phyloP scores from a whole-genome alignment of 208 protist species.

The Trypanosoma mega region DNA sequence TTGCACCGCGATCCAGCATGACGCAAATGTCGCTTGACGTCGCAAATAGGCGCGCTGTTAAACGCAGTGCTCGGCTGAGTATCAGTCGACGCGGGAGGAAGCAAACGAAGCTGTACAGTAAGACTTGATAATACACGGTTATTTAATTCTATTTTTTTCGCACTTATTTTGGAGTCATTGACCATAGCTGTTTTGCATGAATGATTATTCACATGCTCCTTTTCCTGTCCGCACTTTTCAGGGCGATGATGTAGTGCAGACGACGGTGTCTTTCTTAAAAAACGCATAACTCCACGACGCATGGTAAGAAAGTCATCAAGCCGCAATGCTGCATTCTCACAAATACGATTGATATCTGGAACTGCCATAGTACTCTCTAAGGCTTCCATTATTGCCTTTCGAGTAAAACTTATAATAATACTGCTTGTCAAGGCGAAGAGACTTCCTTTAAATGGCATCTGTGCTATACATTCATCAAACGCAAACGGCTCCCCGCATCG shows the following conservation, averaged over 20 bases:
- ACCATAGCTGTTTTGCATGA: too few species aligned
- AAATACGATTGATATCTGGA: background rate
- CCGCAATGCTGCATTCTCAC: background rate
- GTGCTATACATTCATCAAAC: conserved; percentile 54
- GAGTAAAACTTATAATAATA: conserved; percentile 40
- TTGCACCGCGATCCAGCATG: background rate
- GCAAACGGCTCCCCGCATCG: conserved; percentile 33
- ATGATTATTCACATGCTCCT: too few species aligned
- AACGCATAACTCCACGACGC: background rate
- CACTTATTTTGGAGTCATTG: background rate
- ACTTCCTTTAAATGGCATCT: conserved; percentile 25
- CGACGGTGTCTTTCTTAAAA: background rate
- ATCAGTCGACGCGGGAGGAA: background rate
- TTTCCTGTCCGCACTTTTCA: background rate
- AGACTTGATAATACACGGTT: conserved; percentile 19
- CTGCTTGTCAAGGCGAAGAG: conserved; percentile 37
- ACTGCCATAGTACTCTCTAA: conserved; percentile 16
- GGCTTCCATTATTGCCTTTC: conserved; percentile 32
- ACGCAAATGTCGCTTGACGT: background rate
- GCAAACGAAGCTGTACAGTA: conserved; percentile 1
- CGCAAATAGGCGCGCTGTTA: background rate
- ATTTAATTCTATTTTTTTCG: background rate
- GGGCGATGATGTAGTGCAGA: background rate
- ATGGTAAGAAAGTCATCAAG: background rate
- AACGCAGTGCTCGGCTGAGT: conserved; percentile 1